Conservation (phyloP, 106 monocot genomes). For the Hemerocallis citrina region DNA sequence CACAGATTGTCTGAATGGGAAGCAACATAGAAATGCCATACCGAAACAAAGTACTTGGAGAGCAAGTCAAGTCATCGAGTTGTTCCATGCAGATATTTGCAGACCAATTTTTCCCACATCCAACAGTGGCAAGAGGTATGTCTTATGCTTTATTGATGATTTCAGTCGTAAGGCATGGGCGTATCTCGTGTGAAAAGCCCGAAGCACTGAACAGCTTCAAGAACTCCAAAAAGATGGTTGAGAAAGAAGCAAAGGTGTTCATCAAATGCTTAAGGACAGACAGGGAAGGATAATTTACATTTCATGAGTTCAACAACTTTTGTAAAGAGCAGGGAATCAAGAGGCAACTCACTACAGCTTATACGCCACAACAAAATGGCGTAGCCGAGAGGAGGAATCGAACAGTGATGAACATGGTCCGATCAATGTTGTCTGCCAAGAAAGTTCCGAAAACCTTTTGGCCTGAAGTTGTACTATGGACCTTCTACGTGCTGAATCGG, state of each 20-base stretch:
- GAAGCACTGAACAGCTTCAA: neutral
- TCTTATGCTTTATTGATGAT: too few species aligned
- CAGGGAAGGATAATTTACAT: neutral
- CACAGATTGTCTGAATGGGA: too few species aligned
- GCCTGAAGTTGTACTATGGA: constrained; percentile 2
- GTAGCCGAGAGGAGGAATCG: constrained; percentile 5
- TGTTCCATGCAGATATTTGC: too few species aligned
- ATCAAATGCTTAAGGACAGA: neutral
- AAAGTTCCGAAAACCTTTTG: constrained; percentile 7
- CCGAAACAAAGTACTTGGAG: too few species aligned
- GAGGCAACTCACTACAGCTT: neutral
- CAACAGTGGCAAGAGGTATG: too few species aligned
- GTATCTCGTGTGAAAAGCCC: neutral
- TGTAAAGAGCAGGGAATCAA: neutral
- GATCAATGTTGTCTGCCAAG: neutral
- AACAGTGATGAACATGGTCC: constrained; percentile 1
- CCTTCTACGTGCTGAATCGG: constrained; percentile 6
- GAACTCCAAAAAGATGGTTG: neutral
- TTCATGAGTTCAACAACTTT: neutral
- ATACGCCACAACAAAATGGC: constrained; percentile 3
- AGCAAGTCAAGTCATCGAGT: too few species aligned
- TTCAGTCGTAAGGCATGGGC: too few species aligned
- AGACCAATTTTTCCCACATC: too few species aligned
- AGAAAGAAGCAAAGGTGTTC: neutral
- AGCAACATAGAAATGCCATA: too few species aligned